Evolutionary conservation across 1,139 yeast genomes (phyloP), one percentile per base, ranked within the genome.

Genomic region (Saccharomycopsis crataegensis): DNA sequence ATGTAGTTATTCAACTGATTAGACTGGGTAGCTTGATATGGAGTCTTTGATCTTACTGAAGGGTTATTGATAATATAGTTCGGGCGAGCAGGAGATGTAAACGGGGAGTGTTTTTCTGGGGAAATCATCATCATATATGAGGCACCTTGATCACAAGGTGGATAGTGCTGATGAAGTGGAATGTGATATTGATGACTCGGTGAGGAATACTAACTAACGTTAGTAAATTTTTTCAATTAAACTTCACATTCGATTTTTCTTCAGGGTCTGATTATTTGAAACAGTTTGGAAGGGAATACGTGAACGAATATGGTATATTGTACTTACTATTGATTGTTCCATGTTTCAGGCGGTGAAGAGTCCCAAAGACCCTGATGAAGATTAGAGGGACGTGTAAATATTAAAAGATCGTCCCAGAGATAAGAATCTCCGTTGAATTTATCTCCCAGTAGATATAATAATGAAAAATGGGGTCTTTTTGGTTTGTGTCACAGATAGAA

Each of bases 201-300:
- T 8, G 52, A 44, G 34, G 52, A 50, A 38, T 50, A 50, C 52
- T 49, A 9, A 22, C n/a, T n/a, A 46, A 14, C 9, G 48, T 40
- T 40, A 40, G 43, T 40, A 40, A 40, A 11, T 11, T 36, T 22
- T 22, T 22, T 22, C 4, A 22, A 22, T 22, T 22, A 22, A 22
- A 22, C 28, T 22, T 22, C 28, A 22, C 4, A 22, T 22, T 22
- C 4, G 2, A 2, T 22, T 22, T 22, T 22, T 22, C 4, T 22
- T 22, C 4, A 4, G 28, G 4, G 28, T 4, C 28, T 22, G 4
- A 22, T 22, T 22, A 3, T 22, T 22, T 22, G 28, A 22, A 22
- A 4, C 4, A 22, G 28, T 22, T 22, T 22, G 28, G 28, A 22
- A 22, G 28, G 28, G 28, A 22, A 22, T 22, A 22, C 28, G 4